phyloP scores from a whole-genome alignment of 768 basidiomycete species.

The Leucocoprinus birnbaumii region DNA sequence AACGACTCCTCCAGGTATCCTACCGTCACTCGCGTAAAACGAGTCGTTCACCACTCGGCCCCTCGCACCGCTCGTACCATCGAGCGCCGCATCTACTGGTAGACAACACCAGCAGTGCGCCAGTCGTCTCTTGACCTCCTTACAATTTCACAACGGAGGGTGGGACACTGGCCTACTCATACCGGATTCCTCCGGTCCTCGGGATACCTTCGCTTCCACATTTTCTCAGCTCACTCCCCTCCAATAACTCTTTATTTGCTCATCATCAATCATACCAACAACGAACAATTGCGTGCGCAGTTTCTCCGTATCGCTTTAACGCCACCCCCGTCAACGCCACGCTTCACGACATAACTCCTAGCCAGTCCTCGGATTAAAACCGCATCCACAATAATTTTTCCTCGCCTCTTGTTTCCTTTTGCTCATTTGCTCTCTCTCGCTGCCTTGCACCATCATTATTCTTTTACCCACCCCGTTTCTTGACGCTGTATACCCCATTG shows the following conservation, averaged over 20 bases:
- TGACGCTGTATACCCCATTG: no score
- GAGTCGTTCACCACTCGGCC: constrained; percentile 54
- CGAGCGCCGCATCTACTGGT: constrained; percentile 80
- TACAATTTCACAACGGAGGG: not conserved
- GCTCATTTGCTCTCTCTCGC: not conserved
- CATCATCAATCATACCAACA: not conserved
- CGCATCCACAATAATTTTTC: not conserved
- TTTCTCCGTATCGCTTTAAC: not conserved
- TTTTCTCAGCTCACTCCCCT: not conserved
- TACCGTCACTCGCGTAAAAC: constrained; percentile 73
- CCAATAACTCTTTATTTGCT: not conserved
- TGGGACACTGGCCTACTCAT: not conserved
- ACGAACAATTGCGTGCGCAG: not conserved
- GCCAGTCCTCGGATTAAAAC: not conserved
- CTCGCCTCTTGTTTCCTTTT: not conserved
- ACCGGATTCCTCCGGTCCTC: constrained; percentile 6
- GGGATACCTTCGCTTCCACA: not conserved
- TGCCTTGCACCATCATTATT: not conserved
- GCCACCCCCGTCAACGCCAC: not conserved
- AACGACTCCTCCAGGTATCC: constrained; percentile 52
- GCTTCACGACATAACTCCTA: not conserved
- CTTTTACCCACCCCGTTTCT: not conserved
- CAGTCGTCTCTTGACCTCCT: not conserved
- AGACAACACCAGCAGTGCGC: constrained; percentile 21
- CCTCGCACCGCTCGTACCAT: constrained; percentile 45